Base-by-base conservation (phyloP, 352 stramenopile genomes). In the Phytophthora sojae region DNA sequence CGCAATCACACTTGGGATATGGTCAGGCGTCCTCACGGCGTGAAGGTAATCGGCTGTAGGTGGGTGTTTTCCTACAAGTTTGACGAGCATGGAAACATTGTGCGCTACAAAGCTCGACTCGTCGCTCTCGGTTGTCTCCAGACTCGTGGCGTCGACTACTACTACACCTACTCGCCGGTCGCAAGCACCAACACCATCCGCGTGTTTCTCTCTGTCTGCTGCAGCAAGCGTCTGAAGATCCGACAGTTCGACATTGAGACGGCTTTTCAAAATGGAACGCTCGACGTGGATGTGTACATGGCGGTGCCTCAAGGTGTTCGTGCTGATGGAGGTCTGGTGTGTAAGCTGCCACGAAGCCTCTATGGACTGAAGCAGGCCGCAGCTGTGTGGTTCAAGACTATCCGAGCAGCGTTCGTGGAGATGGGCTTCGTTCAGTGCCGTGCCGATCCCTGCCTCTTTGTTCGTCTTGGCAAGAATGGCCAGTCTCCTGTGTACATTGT, bases 341-440 rank as follows among this genome's bases (percentile, higher is more conserved):
- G 63, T 39, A 26, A 51, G 29, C 65, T 83, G 29, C 54, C 44
- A n/a, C 59, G 63, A 6, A 76, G 68, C 49, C 7, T 85, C 1
- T 85, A 87, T 39, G 76, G 64, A 5, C 52, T 84, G 4, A 77
- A 83, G 12, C 64, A 87, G 59, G 60, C 72, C 6, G 26, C 67
- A 23, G 52, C 53, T 21, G 58, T 76, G 14, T 86, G 69, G 73
- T 71, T 73, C 64, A 64, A 65, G 26, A 80, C 65, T 14, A 75
- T 81, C 61, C 52, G 37, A 7, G 15, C 17, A 12, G 44, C n/a
- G 9, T 50, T 50, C 9, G 21, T 54, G 9, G n/a, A n/a, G 19
- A 58, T 71, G 52, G 51, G 42, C 17, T 61, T 61, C 25, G 25
- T 19, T 3, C 19, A 54, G n/a, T 69, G 52, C 8, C 23, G 39